Evolutionary conservation across 73 alveolate genomes (phyloP).

Genomic region (Tetrahymena thermophila): DNA sequence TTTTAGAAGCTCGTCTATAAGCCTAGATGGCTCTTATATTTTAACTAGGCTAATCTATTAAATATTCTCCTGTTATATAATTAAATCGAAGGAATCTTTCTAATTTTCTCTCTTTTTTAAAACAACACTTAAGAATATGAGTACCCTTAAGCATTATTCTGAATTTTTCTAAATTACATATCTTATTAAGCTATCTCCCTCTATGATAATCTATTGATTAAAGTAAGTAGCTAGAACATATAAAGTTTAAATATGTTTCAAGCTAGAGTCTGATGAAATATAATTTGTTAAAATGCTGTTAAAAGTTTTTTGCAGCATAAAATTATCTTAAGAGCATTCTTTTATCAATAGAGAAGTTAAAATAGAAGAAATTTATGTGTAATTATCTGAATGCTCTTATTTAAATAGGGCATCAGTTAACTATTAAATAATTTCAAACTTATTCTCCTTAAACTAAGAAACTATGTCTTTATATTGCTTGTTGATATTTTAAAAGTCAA

Average conservation of each 20-base stretch:
- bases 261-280: neutral
- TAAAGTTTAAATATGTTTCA: neutral
- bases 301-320: neutral
- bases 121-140: neutral
- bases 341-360: neutral
- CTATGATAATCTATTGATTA: neutral
- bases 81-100: neutral
- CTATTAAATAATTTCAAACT: neutral
- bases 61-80: neutral
- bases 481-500: no score
- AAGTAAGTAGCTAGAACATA: neutral
- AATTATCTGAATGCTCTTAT: neutral
- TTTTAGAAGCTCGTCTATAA: neutral
- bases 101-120: neutral
- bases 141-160: neutral
- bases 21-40: neutral
- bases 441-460: neutral
- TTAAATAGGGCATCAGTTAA: neutral
- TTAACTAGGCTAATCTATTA: neutral
- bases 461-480: no score
- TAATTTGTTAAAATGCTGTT: no score
- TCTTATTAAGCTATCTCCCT: neutral
- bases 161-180: neutral
- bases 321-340: neutral
- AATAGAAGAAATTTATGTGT: neutral